phyloP scores from a whole-genome alignment of 129 eudicot species.

The Silybum marianum region DNA sequence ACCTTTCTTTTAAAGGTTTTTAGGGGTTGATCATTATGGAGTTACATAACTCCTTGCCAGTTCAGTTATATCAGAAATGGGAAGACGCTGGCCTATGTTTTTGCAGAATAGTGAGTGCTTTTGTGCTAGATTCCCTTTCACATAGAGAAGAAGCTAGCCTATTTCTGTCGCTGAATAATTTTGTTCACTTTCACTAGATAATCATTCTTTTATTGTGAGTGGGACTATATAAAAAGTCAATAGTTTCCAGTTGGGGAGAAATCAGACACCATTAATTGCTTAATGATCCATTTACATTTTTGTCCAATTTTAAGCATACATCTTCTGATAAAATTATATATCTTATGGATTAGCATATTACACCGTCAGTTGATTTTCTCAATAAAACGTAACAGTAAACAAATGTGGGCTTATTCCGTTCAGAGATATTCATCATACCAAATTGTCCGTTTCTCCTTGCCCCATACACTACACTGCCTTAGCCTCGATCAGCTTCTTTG shows the following conservation, averaged over 20 bases:
- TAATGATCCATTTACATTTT: too few relatives aligned
- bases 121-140: background rate
- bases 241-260: background rate
- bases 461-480: too few relatives aligned
- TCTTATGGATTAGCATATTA: background rate
- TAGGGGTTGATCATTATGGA: background rate
- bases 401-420: background rate
- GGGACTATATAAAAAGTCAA: background rate
- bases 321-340: background rate
- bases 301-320: background rate
- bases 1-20: constrained; percentile 1
- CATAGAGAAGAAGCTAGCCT: constrained; percentile 11
- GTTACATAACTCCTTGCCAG: background rate
- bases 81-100: background rate
- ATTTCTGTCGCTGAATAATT: background rate
- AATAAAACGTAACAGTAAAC: background rate
- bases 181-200: background rate
- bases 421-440: background rate
- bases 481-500: background rate
- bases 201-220: background rate
- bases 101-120: background rate
- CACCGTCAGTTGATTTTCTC: background rate
- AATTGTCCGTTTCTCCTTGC: background rate
- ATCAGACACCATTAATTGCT: background rate
- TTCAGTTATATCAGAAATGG: background rate